Evolutionary conservation across 305 asterid species (phyloP).

Genomic region (Fraxinus greggii): DNA sequence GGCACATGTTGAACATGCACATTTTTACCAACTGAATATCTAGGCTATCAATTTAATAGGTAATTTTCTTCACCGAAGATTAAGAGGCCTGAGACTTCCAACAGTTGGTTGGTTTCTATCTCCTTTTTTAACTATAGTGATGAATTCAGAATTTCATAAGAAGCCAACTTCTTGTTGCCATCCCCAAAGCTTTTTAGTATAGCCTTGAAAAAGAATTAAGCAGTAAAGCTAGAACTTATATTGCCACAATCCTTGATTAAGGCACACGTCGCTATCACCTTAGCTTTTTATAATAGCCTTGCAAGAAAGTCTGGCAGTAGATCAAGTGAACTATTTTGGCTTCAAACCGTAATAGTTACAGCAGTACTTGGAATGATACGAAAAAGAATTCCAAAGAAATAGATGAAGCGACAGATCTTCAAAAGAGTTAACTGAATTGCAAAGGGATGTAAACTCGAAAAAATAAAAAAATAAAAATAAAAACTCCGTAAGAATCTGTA

Average conservation of each 20-base stretch:
- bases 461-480: not conserved
- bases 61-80: not conserved
- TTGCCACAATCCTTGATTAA: not conserved
- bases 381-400: not conserved
- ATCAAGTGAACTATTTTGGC: not conserved
- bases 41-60: not conserved
- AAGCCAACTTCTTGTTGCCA: not conserved
- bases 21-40: not conserved
- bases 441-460: not conserved
- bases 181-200: not conserved
- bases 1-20: not conserved
- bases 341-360: not conserved
- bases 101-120: not conserved
- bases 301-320: not conserved
- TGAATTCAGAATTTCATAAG: not conserved
- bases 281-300: not conserved
- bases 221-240: not conserved
- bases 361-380: not conserved
- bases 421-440: not conserved
- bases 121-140: not conserved
- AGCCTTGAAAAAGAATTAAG: not conserved
- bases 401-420: not conserved
- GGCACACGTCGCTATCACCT: not conserved
- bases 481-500: not conserved
- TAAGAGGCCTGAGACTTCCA: conserved; percentile 16